Conservation (phyloP, 2,329 filamentous ascomycete species). For the Colletotrichum liriopes region DNA sequence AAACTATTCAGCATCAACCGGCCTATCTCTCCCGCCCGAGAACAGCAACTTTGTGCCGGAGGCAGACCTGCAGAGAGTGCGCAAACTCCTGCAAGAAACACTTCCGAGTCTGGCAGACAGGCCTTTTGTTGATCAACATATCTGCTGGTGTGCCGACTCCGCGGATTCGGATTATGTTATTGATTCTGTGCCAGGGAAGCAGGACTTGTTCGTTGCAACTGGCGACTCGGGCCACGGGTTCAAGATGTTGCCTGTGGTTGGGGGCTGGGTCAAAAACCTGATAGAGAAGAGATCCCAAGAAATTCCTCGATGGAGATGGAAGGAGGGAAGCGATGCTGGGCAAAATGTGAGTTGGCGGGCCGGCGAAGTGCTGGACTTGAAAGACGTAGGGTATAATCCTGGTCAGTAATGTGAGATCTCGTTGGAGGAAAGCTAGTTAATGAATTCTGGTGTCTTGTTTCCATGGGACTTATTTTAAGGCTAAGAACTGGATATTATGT, state of each 20-base stretch:
- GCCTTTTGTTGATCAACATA: conserved; percentile 67
- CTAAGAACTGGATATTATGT: too few species aligned
- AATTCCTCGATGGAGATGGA: conserved; percentile 67
- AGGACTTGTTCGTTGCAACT: conserved; percentile 64
- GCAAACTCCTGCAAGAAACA: conserved; percentile 65
- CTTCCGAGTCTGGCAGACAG: conserved; percentile 68
- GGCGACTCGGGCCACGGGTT: conserved; percentile 76
- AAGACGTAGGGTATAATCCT: conserved; percentile 19
- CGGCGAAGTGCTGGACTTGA: conserved; percentile 48
- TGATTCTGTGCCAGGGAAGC: conserved; percentile 68
- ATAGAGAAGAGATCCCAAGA: conserved; percentile 61
- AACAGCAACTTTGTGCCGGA: conserved; percentile 66
- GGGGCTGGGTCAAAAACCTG: conserved; percentile 65
- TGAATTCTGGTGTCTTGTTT: not conserved
- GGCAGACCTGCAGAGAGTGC: conserved; percentile 66
- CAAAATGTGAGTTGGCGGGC: conserved; percentile 54
- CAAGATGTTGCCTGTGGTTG: conserved; percentile 73
- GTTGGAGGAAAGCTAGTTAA: not conserved
- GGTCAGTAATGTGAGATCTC: not conserved
- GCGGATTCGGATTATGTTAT: conserved; percentile 73
- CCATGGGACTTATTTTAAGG: not conserved
- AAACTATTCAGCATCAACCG: conserved; percentile 52
- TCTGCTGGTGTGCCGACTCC: conserved; percentile 77
- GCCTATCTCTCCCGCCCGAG: conserved; percentile 58
- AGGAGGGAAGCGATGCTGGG: conserved; percentile 50